phyloP scores from a whole-genome alignment of 495 filamentous ascomycete genomes.

The Penicillium goetzii region DNA sequence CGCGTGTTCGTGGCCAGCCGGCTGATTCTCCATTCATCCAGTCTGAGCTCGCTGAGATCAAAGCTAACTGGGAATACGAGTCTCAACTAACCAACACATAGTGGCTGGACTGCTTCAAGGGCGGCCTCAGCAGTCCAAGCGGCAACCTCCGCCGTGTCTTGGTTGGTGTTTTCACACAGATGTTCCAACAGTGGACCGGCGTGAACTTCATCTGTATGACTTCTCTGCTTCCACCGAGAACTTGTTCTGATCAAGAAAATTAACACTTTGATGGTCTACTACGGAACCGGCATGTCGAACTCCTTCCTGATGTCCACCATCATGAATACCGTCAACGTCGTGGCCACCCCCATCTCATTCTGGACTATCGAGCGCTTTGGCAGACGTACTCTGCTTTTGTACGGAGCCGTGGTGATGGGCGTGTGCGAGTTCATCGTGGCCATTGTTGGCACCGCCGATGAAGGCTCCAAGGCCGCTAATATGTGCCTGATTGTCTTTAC shows the following conservation, averaged over 20 bases:
- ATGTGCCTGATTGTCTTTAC: conserved; percentile 1
- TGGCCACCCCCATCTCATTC: not conserved
- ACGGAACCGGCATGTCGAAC: not conserved
- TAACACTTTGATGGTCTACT: not conserved
- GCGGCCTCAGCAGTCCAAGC: not conserved
- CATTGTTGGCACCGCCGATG: conserved; percentile 5
- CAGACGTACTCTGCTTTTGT: not conserved
- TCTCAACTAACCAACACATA: too few species aligned
- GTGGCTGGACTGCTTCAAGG: conserved; percentile 4
- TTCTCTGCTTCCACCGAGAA: too few species aligned
- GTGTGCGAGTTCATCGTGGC: not conserved
- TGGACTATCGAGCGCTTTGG: not conserved
- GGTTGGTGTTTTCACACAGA: not conserved
- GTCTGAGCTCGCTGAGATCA: conserved; percentile 69
- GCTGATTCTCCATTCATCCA: conserved; percentile 54
- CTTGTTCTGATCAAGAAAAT: too few species aligned
- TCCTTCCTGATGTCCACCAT: not conserved
- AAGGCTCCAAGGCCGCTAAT: not conserved
- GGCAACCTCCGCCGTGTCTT: not conserved
- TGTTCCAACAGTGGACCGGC: conserved; percentile 3
- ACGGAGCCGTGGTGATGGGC: not conserved
- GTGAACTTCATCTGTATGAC: conserved; percentile 3
- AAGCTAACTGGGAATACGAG: conserved; percentile 41
- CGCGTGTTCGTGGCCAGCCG: conserved; percentile 42
- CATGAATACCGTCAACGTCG: not conserved